phyloP scores from a whole-genome alignment of 2,329 filamentous ascomycete genomes.

The Aureobasidium sp. region DNA sequence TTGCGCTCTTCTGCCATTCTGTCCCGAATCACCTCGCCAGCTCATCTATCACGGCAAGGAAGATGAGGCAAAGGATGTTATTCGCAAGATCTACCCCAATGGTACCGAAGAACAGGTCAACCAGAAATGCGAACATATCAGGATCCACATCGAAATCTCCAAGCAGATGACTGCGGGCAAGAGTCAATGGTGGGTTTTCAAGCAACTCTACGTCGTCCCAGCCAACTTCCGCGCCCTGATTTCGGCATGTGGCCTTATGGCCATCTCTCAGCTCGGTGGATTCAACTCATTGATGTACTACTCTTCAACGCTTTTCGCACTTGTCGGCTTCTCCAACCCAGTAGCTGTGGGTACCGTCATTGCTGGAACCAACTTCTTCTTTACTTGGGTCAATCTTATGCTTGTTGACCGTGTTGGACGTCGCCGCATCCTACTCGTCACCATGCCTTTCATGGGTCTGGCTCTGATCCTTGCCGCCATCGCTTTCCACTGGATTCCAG shows the following conservation, averaged over 20 bases:
- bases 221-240: conserved; percentile 41
- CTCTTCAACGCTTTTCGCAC: conserved; percentile 43
- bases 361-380: conserved; percentile 84
- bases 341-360: conserved; percentile 84
- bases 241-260: conserved; percentile 37
- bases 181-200: conserved; percentile 35
- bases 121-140: conserved; percentile 34
- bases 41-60: conserved; percentile 41
- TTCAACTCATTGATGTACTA: conserved; percentile 19
- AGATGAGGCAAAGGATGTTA: conserved; percentile 37
- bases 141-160: conserved; percentile 24
- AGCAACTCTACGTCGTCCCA: conserved; percentile 38
- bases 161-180: conserved; percentile 31
- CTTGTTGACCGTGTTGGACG: conserved; percentile 85
- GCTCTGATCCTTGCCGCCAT: conserved; percentile 78
- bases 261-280: not conserved
- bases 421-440: conserved; percentile 67
- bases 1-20: conserved; percentile 47
- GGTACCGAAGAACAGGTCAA: conserved; percentile 27
- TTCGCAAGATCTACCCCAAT: conserved; percentile 40
- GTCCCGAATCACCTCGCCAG: conserved; percentile 56
- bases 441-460: conserved; percentile 45
- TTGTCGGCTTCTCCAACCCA: conserved; percentile 81
- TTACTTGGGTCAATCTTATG: conserved; percentile 78
- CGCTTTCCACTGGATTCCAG: conserved; percentile 72